These are phyloP conservation scores for Platismatia glauca DNA, from an alignment of 495 filamentous ascomycete genomes.

Conservation along the genomic window DNA sequence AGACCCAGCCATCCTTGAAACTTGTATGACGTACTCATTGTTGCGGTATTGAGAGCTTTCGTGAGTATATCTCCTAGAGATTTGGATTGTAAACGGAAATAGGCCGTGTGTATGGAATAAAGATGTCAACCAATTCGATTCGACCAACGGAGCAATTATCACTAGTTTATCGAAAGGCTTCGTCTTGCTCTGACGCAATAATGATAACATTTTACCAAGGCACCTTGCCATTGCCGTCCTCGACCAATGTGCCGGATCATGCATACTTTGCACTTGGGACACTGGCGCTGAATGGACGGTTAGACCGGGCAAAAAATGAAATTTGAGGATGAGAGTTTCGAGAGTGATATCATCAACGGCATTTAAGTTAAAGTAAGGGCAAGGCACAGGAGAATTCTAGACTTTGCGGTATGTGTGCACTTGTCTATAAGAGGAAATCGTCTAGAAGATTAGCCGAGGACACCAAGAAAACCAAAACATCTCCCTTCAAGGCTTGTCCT, in stretches of 20 bases:
- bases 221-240: not conserved
- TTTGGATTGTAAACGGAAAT: no score
- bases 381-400: not conserved
- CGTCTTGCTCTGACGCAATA: constrained; percentile 7
- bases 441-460: not conserved
- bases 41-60: not conserved
- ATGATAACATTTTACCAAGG: no score
- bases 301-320: no score
- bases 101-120: not conserved
- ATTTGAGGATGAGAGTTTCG: no score
- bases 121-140: not conserved
- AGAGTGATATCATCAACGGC: not conserved
- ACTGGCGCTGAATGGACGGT: no score
- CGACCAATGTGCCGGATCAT: no score
- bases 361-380: no score
- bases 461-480: no score
- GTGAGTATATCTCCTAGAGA: not conserved
- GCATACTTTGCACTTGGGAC: no score
- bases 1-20: constrained; percentile 80
- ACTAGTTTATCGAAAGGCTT: no score
- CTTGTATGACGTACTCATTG: constrained; percentile 40
- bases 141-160: not conserved
- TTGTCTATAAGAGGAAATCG: not conserved
- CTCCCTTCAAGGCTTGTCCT: no score
- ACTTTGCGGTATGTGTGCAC: not conserved